Conservation (phyloP, 371 early-diverging fungal species). For the Rhizopus arrhizus region DNA sequence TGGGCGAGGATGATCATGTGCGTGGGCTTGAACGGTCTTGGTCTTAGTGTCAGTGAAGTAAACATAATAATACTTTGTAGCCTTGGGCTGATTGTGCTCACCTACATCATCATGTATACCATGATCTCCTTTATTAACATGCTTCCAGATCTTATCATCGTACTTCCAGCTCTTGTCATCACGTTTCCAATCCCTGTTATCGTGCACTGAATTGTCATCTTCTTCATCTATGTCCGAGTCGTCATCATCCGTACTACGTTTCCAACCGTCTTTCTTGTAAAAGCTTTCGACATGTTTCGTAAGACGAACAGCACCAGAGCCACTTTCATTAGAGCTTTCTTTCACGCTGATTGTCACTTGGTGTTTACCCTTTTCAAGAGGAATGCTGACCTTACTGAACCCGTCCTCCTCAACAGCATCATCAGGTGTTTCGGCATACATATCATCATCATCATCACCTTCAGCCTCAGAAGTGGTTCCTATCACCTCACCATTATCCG, state of each 20-base stretch:
- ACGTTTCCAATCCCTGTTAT: too few relatives aligned
- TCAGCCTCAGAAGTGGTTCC: conserved; percentile 30
- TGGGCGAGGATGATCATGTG: conserved; percentile 2
- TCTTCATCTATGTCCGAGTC: conserved; percentile 6
- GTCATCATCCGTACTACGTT: conserved; percentile 10
- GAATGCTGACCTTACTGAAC: conserved; percentile 30
- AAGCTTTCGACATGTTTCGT: conserved; percentile 32
- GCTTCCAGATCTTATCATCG: neutral
- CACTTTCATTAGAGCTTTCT: conserved; percentile 24
- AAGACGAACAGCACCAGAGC: conserved; percentile 39
- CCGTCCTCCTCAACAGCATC: conserved; percentile 32
- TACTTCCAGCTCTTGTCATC: too few relatives aligned
- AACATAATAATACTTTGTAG: conserved; percentile 3
- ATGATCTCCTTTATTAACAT: neutral
- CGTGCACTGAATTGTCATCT: neutral
- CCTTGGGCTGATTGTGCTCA: conserved; percentile 14
- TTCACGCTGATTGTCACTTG: conserved; percentile 36
- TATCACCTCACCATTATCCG: conserved; percentile 33
- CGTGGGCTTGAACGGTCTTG: neutral
- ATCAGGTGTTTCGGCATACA: conserved; percentile 30
- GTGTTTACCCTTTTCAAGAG: conserved; percentile 28
- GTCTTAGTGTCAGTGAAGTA: neutral
- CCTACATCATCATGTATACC: neutral
- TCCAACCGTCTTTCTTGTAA: conserved; percentile 25
- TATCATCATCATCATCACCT: conserved; percentile 17